Base-by-base conservation (phyloP, 2,329 filamentous ascomycete genomes). In the Ophiostoma sp. region DNA sequence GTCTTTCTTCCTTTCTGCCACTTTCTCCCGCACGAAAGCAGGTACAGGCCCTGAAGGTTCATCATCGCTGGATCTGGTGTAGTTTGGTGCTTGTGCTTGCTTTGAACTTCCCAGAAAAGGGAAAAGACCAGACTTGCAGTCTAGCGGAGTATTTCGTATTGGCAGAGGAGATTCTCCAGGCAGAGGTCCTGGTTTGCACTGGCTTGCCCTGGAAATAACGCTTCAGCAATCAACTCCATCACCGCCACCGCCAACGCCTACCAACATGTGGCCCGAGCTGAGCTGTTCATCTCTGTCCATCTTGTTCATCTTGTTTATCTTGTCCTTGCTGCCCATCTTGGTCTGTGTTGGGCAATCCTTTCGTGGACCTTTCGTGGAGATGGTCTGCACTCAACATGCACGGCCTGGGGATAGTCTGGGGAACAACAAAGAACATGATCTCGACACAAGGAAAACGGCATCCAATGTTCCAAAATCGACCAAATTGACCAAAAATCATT, bases 331-430 rank as follows among this genome's bases (percentile, higher is more conserved):
- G 57, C 15, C 25, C 42, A 28, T 66, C 22, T 28, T 66, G 63
- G 63, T 66, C 39, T 66, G 63, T 48, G 63, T 66, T 48, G 15
- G 63, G 63, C 63, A 66, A 66, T 66, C 22, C 25, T 45, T 66
- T 66, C 61, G 61, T n/a, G 31, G 59, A 19, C 11, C 28, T 33
- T 48, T 48, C 45, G 45, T 28, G 50, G 50, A 55, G 50, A 55
- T 15, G n/a, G 7, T 8, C 33, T 36, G 33, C 8, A 36, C 33
- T 36, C 33, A 36, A 4, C 8, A 36, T 3, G 2, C n/a, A 55
- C 17, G 17, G 19, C 6, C 17, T 8, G 17, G 31, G 19, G 19
- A 59, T 19, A 33, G 55, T 19, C 28, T 59, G 59, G 59, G 59
- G n/a, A 31, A 39, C 28, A 33, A 5, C 17, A 33, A 19, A 7